Conservation (phyloP, 2,329 filamentous ascomycete genomes). For the Cladosporium sp. region DNA sequence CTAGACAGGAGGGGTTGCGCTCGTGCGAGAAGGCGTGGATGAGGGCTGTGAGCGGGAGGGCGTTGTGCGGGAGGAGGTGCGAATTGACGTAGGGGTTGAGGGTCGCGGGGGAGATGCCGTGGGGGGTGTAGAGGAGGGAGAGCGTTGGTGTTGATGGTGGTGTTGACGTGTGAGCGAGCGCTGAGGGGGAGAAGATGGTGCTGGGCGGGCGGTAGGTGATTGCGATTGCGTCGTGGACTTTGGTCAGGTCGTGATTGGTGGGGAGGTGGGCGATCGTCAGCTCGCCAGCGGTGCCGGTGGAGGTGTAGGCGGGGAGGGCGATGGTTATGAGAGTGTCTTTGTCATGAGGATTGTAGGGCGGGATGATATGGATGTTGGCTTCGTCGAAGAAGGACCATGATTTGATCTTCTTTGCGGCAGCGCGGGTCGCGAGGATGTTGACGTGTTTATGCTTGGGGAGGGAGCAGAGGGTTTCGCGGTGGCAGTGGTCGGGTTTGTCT, state of each 20-base stretch:
- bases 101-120: slow-evolving; percentile 58
- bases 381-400: slow-evolving; percentile 68
- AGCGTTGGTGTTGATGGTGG: slow-evolving; percentile 43
- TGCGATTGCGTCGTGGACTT: slow-evolving; percentile 66
- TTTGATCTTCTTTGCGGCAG: slow-evolving; percentile 64
- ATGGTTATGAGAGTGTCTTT: slow-evolving; percentile 48
- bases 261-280: slow-evolving; percentile 69
- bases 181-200: slow-evolving; percentile 10
- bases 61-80: slow-evolving; percentile 53
- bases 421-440: slow-evolving; percentile 65
- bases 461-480: slow-evolving; percentile 66
- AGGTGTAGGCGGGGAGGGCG: slow-evolving; percentile 54
- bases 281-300: slow-evolving; percentile 59
- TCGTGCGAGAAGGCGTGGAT: slow-evolving; percentile 65
- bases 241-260: slow-evolving; percentile 60
- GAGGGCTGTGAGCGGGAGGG: slow-evolving; percentile 63
- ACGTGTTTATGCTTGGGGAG: slow-evolving; percentile 58
- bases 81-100: slow-evolving; percentile 60
- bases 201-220: slow-evolving; percentile 65
- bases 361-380: slow-evolving; percentile 45
- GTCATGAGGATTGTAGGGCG: slow-evolving; percentile 44
- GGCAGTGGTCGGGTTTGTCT: slow-evolving; percentile 68
- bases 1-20: slow-evolving; percentile 61
- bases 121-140: slow-evolving; percentile 65
- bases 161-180: not conserved